Conservation (phyloP, 495 filamentous ascomycete genomes). For the Hypomontagnella monticulosa region DNA sequence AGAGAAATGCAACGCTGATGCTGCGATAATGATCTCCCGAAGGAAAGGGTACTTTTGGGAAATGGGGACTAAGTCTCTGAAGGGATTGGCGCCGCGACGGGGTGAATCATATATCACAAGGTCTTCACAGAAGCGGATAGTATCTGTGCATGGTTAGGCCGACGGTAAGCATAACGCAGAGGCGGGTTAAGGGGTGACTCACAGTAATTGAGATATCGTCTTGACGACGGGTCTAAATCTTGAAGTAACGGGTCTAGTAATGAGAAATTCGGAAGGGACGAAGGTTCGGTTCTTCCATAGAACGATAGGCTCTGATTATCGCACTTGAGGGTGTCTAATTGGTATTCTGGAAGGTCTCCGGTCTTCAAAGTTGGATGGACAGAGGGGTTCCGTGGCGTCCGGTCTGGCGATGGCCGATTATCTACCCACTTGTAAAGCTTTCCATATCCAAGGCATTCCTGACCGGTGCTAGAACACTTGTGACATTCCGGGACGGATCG, state of each 20-base stretch:
- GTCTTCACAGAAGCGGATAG: constrained; percentile 60
- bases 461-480: constrained; percentile 58
- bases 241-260: constrained; percentile 53
- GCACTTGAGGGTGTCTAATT: neutral
- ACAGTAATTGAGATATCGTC: constrained; percentile 57
- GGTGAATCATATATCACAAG: constrained; percentile 62
- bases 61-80: constrained; percentile 60
- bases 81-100: constrained; percentile 58
- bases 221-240: constrained; percentile 48
- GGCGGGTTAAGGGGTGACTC: neutral
- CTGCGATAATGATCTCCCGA: constrained; percentile 61
- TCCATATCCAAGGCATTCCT: constrained; percentile 59
- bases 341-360: constrained; percentile 1
- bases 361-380: neutral
- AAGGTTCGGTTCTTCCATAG: constrained; percentile 15
- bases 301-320: too few species aligned
- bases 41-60: constrained; percentile 56
- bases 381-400: constrained; percentile 2
- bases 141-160: constrained; percentile 49
- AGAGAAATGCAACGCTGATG: constrained; percentile 65
- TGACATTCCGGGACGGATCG: constrained; percentile 58
- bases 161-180: neutral
- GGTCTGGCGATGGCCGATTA: constrained; percentile 40
- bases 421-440: constrained; percentile 54
- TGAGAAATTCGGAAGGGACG: constrained; percentile 23